Conservation (phyloP, 345 rosid genomes). For the Populus tremula region DNA sequence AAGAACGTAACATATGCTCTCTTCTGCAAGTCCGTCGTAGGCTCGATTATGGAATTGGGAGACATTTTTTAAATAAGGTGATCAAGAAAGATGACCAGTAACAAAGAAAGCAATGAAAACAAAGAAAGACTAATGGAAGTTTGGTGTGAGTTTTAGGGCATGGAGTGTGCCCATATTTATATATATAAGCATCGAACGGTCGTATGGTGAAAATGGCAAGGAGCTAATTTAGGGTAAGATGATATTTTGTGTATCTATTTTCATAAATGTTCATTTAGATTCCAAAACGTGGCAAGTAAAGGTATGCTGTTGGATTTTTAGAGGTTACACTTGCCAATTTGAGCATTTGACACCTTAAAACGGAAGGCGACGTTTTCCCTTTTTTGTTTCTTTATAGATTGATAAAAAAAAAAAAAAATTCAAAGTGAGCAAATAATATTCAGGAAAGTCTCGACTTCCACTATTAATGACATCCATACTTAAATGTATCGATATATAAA, state of each 20-base stretch:
- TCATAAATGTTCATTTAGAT: background rate
- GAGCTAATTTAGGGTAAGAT: background rate
- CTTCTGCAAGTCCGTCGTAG: background rate
- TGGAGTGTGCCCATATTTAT: constrained; percentile 2
- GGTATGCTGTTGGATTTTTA: background rate
- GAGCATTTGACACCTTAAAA: constrained; percentile 4
- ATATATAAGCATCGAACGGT: constrained; percentile 14
- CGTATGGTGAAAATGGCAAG: background rate
- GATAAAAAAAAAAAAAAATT: no score
- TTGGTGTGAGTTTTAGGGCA: constrained; percentile 1
- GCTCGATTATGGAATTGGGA: background rate
- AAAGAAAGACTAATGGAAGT: background rate
- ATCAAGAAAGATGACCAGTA: background rate
- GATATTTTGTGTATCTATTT: background rate
- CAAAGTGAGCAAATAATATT: no score
- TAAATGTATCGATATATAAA: no score
- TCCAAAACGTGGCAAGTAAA: constrained; percentile 11
- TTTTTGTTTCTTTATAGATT: no score
- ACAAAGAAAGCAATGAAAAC: background rate
- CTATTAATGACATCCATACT: no score
- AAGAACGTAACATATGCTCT: constrained; percentile 62
- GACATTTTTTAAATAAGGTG: constrained; percentile 4
- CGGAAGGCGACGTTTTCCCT: background rate
- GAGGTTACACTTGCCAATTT: constrained; percentile 18
- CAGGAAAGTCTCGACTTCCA: no score